phyloP scores from a whole-genome alignment of 2,329 filamentous ascomycete species.

The Claviceps africana region DNA sequence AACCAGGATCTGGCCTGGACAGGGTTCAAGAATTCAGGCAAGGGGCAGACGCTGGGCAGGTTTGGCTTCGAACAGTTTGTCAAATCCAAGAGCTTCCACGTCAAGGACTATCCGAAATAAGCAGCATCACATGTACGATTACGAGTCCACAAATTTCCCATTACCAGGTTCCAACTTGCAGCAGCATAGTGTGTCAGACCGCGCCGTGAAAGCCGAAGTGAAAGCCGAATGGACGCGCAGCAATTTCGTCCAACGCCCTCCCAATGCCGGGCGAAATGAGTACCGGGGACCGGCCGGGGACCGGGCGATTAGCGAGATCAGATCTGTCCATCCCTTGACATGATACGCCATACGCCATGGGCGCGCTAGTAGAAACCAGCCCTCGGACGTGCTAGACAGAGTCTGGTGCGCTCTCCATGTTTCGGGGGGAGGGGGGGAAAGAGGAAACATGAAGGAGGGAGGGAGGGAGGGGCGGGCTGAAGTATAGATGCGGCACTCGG shows the following conservation, averaged over 20 bases:
- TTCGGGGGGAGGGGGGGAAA: too few relatives aligned
- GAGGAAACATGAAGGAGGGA: too few relatives aligned
- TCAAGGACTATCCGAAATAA: slow-evolving; percentile 66
- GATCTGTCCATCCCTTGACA: slow-evolving; percentile 8
- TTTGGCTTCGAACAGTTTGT: slow-evolving; percentile 94
- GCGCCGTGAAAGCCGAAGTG: too few relatives aligned
- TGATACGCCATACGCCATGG: background rate
- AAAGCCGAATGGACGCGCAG: background rate
- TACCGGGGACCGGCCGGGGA: too few relatives aligned
- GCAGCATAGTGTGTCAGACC: background rate
- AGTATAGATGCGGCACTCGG: background rate
- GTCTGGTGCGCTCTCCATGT: background rate
- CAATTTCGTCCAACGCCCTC: background rate
- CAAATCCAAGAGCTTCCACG: slow-evolving; percentile 88
- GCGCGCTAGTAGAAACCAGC: background rate
- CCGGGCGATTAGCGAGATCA: slow-evolving; percentile 9
- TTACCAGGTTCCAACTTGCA: too few relatives aligned
- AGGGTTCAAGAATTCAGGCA: slow-evolving; percentile 94
- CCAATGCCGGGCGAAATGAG: background rate
- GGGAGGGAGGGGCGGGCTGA: background rate
- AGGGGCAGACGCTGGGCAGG: slow-evolving; percentile 74
- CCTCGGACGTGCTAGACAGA: background rate
- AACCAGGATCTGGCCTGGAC: slow-evolving; percentile 82
- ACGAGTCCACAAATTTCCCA: background rate
- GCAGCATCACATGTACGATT: slow-evolving; percentile 1